Evolutionary conservation across 805 yeast species (phyloP), one percentile per base, ranked within the genome.

Genomic region (Ogataea philodendri): DNA sequence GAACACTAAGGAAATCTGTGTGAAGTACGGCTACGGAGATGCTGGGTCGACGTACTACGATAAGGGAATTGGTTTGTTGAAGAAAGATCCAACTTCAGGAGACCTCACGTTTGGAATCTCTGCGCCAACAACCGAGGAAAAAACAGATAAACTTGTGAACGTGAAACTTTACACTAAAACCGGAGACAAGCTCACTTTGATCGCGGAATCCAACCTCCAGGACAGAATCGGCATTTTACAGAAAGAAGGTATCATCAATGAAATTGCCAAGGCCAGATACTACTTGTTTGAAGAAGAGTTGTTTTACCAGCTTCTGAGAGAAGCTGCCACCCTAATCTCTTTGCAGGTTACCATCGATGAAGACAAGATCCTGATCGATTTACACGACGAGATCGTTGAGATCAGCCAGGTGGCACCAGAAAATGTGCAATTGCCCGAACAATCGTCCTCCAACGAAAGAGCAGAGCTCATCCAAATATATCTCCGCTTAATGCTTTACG

Each of bases 1-100:
- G 6, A 67, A 35, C 7, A 73, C 76, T 7, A 64, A 63, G 38
- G 64, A 69, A 2, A 70, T 89, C 26, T 94, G 90, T 4, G 82
- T 90, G 22, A 86, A 84, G 50, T 93, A 84, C 54, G 97, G 97
- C 0, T 90, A 76, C 62, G 89, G 83, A 11, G 97, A 89, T 58
- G 78, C 95, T 0, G 98, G 97, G 0, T 84, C 95, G 1, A 74
- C 67, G 14, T 86, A 76, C 51, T 61, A 60, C 37, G 89, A 85
- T 48, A 71, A 74, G 45, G 97, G 97, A 2, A 61, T 81, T 26
- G 97, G 95, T 0, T 58, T 83, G 0, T 61, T 88, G 43, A 72
- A 76, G 30, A 76, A 80, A 37, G 61, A 72, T 20, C 44, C 50
- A 1, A 50, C 52, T 40, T 62, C 64, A 15, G 74, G 84, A 10